Evolutionary conservation across 306 rosid genomes (phyloP), one percentile per base, ranked within the genome.

Genomic region (Crataegus laevigata): DNA sequence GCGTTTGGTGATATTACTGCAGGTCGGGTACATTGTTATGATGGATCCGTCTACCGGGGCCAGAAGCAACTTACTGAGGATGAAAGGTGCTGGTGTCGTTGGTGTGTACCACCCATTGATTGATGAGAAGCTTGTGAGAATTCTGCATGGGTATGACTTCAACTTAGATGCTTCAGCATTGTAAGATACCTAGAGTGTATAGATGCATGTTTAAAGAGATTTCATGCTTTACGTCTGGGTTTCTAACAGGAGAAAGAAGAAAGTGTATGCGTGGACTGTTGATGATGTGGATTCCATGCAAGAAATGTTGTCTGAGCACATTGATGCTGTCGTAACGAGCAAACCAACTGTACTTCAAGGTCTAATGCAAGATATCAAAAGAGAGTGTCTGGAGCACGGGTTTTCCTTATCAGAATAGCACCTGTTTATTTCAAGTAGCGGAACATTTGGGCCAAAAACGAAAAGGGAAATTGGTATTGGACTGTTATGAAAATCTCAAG

Each of bases 21-120:
- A 93, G 98, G 98, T 88, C 43, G 98, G 97, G 59, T 93, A 93
- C 79, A 88, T 93, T 82, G 97, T 93, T 19, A 89, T 89, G 97
- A 86, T 25, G 30, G 94, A 93, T 60, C 93, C 87, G 3, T 83
- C 91, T 30, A 89, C 96, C 0, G 85, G 93, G 66, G 81, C 79
- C 29, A 83, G 88, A 84, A 75, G 87, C 65, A 89, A 84, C 75
- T 77, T 93, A 77, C 77, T 93, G 83, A 88, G 98, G 82, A 88
- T 93, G 86, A 91, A 77, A 87, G 91, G 82, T 63, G 97, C 97
- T 43, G 84, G 75, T 71, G 92, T 93, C 66, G 98, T 93, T 74
- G 97, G 94, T 67, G 93, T 89, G 52, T 89, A 87, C 85, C 98
- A 91, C 74, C 90, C 89, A 40, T 84, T 91, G 92, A 83, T 93